These are phyloP conservation scores for Begonia peltatifolia DNA, from an alignment of 306 rosid species.

Conservation along the genomic window DNA sequence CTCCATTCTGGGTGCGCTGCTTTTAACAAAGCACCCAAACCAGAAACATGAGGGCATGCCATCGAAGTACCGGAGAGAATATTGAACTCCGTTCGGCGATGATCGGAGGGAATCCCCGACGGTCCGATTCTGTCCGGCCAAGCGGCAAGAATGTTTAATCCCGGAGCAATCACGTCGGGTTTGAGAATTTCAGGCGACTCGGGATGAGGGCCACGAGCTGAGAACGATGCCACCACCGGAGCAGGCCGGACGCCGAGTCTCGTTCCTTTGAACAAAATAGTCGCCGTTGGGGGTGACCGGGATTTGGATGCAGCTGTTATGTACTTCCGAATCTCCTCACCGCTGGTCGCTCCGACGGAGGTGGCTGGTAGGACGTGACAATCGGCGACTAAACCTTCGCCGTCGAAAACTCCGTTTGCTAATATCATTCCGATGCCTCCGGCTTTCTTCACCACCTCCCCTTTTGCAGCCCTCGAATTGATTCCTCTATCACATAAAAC, in stretches of 20 bases:
- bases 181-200: slow-evolving; percentile 71
- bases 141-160: slow-evolving; percentile 84
- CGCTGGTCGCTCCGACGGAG: slow-evolving; percentile 51
- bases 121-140: slow-evolving; percentile 92
- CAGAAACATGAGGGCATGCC: slow-evolving; percentile 95
- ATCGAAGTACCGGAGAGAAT: slow-evolving; percentile 83
- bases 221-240: slow-evolving; percentile 80
- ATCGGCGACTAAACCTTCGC: slow-evolving; percentile 87
- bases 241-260: slow-evolving; percentile 68
- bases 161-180: slow-evolving; percentile 84
- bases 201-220: slow-evolving; percentile 86
- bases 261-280: slow-evolving; percentile 62
- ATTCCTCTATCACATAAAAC: slow-evolving; percentile 82
- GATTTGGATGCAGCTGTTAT: slow-evolving; percentile 23
- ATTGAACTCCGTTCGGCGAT: slow-evolving; percentile 53
- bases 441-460: slow-evolving; percentile 64
- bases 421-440: slow-evolving; percentile 87
- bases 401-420: slow-evolving; percentile 75
- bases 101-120: slow-evolving; percentile 55
- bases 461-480: slow-evolving; percentile 70
- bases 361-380: slow-evolving; percentile 82
- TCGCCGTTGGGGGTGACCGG: slow-evolving; percentile 25
- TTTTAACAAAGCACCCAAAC: slow-evolving; percentile 72
- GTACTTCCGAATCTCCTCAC: slow-evolving; percentile 53
- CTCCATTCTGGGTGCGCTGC: slow-evolving; percentile 93